Conservation (phyloP, 345 rosid species). For the Carallia pectinifolia region DNA sequence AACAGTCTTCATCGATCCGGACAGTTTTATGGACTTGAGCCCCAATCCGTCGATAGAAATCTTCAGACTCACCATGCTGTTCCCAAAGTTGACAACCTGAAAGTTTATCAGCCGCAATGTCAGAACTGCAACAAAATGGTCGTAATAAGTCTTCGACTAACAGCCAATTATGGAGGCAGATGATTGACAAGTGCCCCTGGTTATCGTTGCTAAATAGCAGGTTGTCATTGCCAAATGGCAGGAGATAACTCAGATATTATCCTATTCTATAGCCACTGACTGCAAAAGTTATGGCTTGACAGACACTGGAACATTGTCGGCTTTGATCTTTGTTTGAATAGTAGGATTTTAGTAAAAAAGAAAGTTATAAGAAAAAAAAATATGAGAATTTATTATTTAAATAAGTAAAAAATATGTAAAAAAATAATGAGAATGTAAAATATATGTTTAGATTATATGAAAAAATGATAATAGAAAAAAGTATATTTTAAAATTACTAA, state of each 20-base stretch:
- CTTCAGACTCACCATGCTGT: constrained; percentile 43
- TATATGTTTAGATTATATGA: too few species aligned
- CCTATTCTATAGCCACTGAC: too few species aligned
- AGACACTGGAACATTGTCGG: neutral
- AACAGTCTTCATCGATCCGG: constrained; percentile 60
- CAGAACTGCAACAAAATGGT: constrained; percentile 2
- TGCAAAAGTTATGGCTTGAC: too few species aligned
- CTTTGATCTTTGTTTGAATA: neutral
- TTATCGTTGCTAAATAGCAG: neutral
- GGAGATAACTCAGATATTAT: neutral
- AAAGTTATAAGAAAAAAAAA: too few species aligned
- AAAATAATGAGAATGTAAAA: too few species aligned
- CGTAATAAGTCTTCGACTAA: neutral
- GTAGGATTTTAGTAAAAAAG: too few species aligned
- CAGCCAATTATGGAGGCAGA: neutral
- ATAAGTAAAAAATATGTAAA: too few species aligned
- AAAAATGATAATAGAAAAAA: too few species aligned
- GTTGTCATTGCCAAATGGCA: neutral
- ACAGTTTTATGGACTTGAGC: constrained; percentile 35
- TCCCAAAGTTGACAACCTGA: constrained; percentile 83
- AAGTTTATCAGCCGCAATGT: constrained; percentile 4
- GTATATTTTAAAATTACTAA: too few species aligned
- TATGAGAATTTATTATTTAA: too few species aligned
- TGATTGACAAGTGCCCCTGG: neutral
- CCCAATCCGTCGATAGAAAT: constrained; percentile 59